These are phyloP conservation scores for Lecanicillium sp. DNA, from an alignment of 2,329 filamentous ascomycete genomes.

Conservation along the genomic window DNA sequence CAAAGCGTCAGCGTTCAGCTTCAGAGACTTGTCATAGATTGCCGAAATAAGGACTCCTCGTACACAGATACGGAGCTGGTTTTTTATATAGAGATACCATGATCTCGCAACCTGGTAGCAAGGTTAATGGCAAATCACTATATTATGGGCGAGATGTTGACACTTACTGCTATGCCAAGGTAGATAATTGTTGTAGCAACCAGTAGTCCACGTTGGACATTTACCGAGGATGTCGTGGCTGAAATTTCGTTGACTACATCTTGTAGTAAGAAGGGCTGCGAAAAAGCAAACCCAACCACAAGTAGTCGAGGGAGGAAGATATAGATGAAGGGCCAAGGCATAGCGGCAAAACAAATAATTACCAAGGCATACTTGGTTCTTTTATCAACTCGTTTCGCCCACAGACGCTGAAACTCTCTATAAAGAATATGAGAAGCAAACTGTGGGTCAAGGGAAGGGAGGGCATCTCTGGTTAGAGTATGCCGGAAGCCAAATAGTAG, in stretches of 20 bases:
- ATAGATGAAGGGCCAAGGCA: not conserved
- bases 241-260: not conserved
- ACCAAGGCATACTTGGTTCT: not conserved
- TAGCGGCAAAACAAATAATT: not conserved
- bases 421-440: not conserved
- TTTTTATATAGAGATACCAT: not conserved
- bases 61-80: not conserved
- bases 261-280: not conserved
- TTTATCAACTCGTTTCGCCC: not conserved
- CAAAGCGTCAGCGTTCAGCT: not conserved
- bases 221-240: not conserved
- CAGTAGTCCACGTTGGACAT: not conserved
- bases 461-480: not conserved
- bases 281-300: not conserved
- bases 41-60: not conserved
- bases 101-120: constrained; percentile 5
- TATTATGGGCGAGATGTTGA: not conserved
- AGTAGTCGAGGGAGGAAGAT: not conserved
- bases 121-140: too few relatives aligned
- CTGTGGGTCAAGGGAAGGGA: not conserved
- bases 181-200: too few relatives aligned
- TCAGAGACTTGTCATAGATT: not conserved
- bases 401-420: not conserved
- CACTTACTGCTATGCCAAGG: not conserved
- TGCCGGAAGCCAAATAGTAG: not conserved